These are phyloP conservation scores for Rhodotorula sp. DNA, from an alignment of 1,284 basidiomycete species.

Conservation along the genomic window DNA sequence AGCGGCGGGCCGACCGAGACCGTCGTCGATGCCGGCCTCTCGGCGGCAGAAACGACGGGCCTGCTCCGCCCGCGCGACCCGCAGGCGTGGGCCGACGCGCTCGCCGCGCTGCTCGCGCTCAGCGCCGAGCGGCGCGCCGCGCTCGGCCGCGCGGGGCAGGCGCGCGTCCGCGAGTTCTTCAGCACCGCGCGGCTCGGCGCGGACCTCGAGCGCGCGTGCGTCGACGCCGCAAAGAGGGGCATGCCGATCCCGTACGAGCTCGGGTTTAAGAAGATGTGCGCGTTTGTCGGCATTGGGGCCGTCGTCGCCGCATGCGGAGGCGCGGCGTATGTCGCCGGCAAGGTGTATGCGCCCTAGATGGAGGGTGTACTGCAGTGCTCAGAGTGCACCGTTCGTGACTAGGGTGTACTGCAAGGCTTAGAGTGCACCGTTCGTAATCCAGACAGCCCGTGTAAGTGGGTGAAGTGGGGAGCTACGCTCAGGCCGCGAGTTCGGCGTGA, in stretches of 20 bases:
- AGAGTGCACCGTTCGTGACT: too few relatives aligned
- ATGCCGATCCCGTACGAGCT: slow-evolving; percentile 30
- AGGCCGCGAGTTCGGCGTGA: not conserved
- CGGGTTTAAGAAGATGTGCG: slow-evolving; percentile 32
- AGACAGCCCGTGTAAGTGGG: too few relatives aligned
- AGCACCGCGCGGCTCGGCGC: slow-evolving; percentile 67
- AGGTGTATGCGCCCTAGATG: not conserved
- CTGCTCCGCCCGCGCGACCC: slow-evolving; percentile 63
- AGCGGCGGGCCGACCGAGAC: slow-evolving; percentile 92
- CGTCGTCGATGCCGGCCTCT: slow-evolving; percentile 60
- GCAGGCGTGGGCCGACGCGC: slow-evolving; percentile 67
- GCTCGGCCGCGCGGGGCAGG: slow-evolving; percentile 61
- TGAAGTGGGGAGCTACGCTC: not conserved
- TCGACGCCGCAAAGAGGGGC: slow-evolving; percentile 49
- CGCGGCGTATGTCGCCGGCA: not conserved
- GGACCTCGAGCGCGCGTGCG: slow-evolving; percentile 64
- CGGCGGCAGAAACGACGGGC: slow-evolving; percentile 60
- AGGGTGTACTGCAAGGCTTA: too few relatives aligned
- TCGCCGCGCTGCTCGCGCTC: slow-evolving; percentile 65
- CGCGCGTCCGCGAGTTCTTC: slow-evolving; percentile 63
- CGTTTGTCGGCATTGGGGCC: not conserved
- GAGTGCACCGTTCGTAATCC: too few relatives aligned
- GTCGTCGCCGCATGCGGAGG: not conserved
- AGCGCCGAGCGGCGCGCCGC: slow-evolving; percentile 55
- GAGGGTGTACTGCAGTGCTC: not conserved